Evolutionary conservation across 2,329 filamentous ascomycete species (phyloP), one percentile per base, ranked within the genome.

Genomic region (Dactylella cylindrospora): DNA sequence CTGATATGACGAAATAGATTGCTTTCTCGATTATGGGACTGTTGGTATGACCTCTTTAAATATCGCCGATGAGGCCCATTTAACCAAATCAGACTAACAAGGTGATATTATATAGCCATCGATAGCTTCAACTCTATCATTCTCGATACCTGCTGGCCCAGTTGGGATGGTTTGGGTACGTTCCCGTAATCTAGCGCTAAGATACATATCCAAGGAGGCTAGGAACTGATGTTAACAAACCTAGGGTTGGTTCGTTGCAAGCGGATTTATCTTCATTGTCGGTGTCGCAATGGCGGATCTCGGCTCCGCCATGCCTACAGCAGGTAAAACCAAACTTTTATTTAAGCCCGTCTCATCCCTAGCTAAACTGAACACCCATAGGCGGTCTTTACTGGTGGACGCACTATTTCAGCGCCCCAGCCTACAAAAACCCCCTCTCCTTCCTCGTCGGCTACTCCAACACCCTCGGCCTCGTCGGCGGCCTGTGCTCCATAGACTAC

Each of bases 1-100:
- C 23, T 12, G 15, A 10, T 45, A 25, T 9, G 7, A 26, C 15
- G 7, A n/a, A 12, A 40, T 36, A 53, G 49, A 78, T 81, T 57
- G 78, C 78, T 2, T 81, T 81, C 59, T 77, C 76, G 67, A 80
- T 84, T 66, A 83, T 84, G 79, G 80, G 80, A 1, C 69, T 84
- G 5, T 71, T 83, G 1, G 80, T 80, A 33, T 35, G 20, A 4
- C n/a, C 19, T 31, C 5, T 25, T 23, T 38, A 6, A 22, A 38
- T 6, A 19, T 38, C 5, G 10, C n/a, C 13, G 23, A 46, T 46
- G 10, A 12, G 15, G 19, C 23, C 4, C 9, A 19, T 12, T 12
- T 12, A 17, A 17, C 31, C 32, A 32, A 19, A 10, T 22, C 38
- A 20, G 22, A n/a, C 38, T 43, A 33, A 32, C 33, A 45, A 45